Percentiles rank a stretch among this genome's conserved stretches.
Evolutionary conservation across 2,329 filamentous ascomycete species (phyloP).

Genomic region (Pestalotiopsis sp.): DNA sequence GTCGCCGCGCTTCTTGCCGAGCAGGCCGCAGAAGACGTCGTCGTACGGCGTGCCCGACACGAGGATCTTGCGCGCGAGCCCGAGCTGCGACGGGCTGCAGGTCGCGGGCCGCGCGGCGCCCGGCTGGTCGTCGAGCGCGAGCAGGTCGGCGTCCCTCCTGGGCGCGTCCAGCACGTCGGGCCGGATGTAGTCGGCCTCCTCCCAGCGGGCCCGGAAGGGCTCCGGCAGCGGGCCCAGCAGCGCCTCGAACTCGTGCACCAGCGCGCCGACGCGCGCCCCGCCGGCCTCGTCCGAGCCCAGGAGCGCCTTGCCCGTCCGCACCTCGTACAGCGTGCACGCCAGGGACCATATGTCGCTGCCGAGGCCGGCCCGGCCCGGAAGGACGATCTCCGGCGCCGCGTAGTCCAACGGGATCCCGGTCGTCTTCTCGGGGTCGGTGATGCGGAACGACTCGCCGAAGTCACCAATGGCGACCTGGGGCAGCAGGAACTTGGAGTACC

Average conservation of each 20-base stretch:
- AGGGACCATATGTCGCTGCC: constrained; percentile 1
- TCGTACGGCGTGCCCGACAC: neutral
- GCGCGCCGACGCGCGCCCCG: neutral
- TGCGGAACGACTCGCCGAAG: neutral
- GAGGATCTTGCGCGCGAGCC: neutral
- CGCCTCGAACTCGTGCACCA: neutral
- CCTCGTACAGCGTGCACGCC: neutral
- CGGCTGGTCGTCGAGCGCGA: neutral
- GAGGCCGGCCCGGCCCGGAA: neutral
- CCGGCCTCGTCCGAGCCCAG: neutral
- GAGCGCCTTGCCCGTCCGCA: neutral
- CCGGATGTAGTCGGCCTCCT: neutral
- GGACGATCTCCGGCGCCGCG: neutral
- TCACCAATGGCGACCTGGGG: neutral
- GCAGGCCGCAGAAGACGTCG: neutral
- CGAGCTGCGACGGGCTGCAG: neutral
- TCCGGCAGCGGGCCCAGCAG: constrained; percentile 7
- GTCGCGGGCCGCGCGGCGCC: neutral
- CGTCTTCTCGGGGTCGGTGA: neutral
- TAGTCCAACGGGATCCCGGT: neutral
- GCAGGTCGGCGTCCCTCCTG: neutral
- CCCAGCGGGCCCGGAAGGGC: neutral
- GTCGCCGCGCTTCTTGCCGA: neutral
- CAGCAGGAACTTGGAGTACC: neutral
- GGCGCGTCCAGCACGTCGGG: neutral